Evolutionary conservation across 2,329 filamentous ascomycete genomes (phyloP).

Genomic region (Blumeria graminis): DNA sequence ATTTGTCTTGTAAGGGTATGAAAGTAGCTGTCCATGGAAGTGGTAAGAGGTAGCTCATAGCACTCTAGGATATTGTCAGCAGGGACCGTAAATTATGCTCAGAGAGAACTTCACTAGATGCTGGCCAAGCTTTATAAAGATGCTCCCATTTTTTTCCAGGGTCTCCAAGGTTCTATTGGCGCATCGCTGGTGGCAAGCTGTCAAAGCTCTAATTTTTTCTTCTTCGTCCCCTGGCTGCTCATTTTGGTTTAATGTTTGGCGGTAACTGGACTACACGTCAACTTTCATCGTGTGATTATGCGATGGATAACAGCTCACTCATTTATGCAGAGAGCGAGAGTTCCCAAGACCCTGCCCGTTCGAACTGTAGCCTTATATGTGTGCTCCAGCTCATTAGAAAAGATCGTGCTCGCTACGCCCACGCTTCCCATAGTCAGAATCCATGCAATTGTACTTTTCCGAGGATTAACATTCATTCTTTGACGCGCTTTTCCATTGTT

Average conservation of each 20-base stretch:
- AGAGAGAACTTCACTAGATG: slow-evolving; percentile 36
- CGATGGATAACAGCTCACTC: slow-evolving; percentile 31
- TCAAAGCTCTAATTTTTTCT: slow-evolving; percentile 43
- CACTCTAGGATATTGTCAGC: slow-evolving; percentile 30
- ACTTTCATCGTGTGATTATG: neutral
- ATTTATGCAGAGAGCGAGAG: slow-evolving; percentile 62
- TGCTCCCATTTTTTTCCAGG: slow-evolving; percentile 86
- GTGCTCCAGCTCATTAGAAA: slow-evolving; percentile 47
- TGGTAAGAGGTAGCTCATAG: slow-evolving; percentile 75
- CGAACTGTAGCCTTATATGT: slow-evolving; percentile 52
- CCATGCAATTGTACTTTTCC: too few species aligned
- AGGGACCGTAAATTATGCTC: neutral
- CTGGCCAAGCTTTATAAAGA: slow-evolving; percentile 95
- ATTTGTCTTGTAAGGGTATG: slow-evolving; percentile 85
- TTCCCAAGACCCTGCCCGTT: slow-evolving; percentile 51
- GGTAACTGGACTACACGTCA: slow-evolving; percentile 37
- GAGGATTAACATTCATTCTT: too few species aligned
- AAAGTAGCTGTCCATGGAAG: slow-evolving; percentile 89
- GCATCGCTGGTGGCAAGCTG: slow-evolving; percentile 76
- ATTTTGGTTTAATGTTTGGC: slow-evolving; percentile 50
- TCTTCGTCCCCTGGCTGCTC: slow-evolving; percentile 36
- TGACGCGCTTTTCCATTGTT: too few species aligned
- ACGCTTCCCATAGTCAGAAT: too few species aligned
- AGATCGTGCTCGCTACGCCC: neutral
- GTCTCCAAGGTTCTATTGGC: slow-evolving; percentile 68